Conservation (phyloP, 805 yeast species). For the Saccharomycopsis babjevae region DNA sequence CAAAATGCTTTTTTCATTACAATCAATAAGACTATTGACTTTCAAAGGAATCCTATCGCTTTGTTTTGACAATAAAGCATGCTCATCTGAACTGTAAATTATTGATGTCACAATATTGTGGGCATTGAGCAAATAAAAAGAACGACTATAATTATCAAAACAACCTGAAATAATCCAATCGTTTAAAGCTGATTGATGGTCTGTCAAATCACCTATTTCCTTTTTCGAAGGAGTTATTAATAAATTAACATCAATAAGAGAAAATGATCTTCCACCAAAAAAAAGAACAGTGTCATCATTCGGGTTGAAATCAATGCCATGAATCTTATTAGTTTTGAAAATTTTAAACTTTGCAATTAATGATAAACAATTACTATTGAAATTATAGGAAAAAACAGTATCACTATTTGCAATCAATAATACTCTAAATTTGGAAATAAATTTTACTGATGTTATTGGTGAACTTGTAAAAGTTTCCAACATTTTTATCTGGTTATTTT, state of each 20-base stretch:
- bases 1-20: slow-evolving; percentile 68
- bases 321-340: slow-evolving; percentile 70
- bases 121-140: slow-evolving; percentile 56
- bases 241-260: slow-evolving; percentile 30
- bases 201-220: not conserved
- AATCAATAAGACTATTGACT: slow-evolving; percentile 26
- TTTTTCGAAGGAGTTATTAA: slow-evolving; percentile 21
- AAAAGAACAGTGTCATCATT: slow-evolving; percentile 25
- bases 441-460: not conserved
- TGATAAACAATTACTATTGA: not conserved
- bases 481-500: not conserved
- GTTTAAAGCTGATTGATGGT: slow-evolving; percentile 39
- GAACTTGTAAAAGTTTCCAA: not conserved
- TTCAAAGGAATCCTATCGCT: slow-evolving; percentile 21
- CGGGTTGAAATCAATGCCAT: slow-evolving; percentile 41
- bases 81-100: slow-evolving; percentile 2
- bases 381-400: not conserved
- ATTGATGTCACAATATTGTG: slow-evolving; percentile 56
- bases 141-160: slow-evolving; percentile 29
- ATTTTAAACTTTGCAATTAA: slow-evolving; percentile 26
- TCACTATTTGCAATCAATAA: not conserved
- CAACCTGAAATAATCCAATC: slow-evolving; percentile 75
- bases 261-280: slow-evolving; percentile 68
- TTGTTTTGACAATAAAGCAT: slow-evolving; percentile 17
- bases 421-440: not conserved